phyloP scores from a whole-genome alignment of 2,329 filamentous ascomycete genomes.

The Xylariaceae sp. region DNA sequence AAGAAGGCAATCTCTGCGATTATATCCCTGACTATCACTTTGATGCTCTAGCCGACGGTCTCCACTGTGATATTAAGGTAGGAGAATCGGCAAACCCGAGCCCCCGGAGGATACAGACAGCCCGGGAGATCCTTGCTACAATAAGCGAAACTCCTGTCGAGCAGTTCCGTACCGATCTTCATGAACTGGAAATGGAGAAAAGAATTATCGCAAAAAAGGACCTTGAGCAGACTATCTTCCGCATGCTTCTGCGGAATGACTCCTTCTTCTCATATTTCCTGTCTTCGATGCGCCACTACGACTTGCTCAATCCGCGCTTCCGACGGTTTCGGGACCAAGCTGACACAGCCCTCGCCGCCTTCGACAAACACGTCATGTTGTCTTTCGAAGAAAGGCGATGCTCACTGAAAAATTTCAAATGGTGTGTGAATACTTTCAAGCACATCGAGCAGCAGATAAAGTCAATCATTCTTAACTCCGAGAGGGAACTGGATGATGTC shows the following conservation, averaged over 20 bases:
- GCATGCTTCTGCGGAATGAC: conserved; percentile 60
- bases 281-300: conserved; percentile 50
- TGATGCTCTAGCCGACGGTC: conserved; percentile 56
- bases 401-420: conserved; percentile 50
- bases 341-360: conserved; percentile 51
- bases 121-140: conserved; percentile 57
- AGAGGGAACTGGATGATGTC: conserved; percentile 43
- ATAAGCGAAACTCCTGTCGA: conserved; percentile 48
- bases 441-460: conserved; percentile 51
- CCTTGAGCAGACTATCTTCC: conserved; percentile 57
- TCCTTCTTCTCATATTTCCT: conserved; percentile 61
- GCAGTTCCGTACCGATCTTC: conserved; percentile 55
- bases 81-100: conserved; percentile 39
- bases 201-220: conserved; percentile 52
- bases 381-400: conserved; percentile 12
- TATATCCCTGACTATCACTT: conserved; percentile 58
- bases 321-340: conserved; percentile 55
- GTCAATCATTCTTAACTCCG: conserved; percentile 47
- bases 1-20: conserved; percentile 56
- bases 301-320: conserved; percentile 54
- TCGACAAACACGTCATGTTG: conserved; percentile 44
- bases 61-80: conserved; percentile 55
- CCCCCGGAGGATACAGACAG: conserved; percentile 52
- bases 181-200: conserved; percentile 41
- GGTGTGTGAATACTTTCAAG: conserved; percentile 56